Evolutionary conservation across 2,329 filamentous ascomycete species (phyloP).

Genomic region (Triangularia setosa): DNA sequence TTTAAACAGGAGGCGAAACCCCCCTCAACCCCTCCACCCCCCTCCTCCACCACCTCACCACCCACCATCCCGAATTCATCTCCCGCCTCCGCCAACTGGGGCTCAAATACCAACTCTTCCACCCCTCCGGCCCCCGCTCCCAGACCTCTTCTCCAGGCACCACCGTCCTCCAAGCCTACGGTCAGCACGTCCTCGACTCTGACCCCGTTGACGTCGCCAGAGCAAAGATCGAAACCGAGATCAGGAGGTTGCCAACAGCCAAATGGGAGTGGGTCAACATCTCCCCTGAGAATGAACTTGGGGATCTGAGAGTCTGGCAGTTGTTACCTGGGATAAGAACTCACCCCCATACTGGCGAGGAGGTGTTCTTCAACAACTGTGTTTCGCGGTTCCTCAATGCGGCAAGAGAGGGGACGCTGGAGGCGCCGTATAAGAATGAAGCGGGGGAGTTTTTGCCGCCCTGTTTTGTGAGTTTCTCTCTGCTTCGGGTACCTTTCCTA

Average conservation of each 20-base stretch:
- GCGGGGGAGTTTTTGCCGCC: slow-evolving; percentile 22
- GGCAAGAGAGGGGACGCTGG: slow-evolving; percentile 16
- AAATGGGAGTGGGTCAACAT: slow-evolving; percentile 26
- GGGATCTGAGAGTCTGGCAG: slow-evolving; percentile 26
- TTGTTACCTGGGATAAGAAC: slow-evolving; percentile 24
- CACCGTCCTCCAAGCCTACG: slow-evolving; percentile 26
- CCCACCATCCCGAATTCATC: slow-evolving; percentile 25
- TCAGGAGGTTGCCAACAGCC: slow-evolving; percentile 25
- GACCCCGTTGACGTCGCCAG: slow-evolving; percentile 23
- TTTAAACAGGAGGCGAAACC: slow-evolving; percentile 23
- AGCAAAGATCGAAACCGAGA: slow-evolving; percentile 25
- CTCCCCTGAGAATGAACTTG: slow-evolving; percentile 22
- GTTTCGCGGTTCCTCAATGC: slow-evolving; percentile 27
- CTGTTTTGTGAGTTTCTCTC: slow-evolving; percentile 16
- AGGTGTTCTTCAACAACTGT: slow-evolving; percentile 28
- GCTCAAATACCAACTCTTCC: slow-evolving; percentile 26
- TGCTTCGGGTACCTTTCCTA: too few relatives aligned
- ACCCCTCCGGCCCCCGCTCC: slow-evolving; percentile 18
- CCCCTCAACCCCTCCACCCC: slow-evolving; percentile 27
- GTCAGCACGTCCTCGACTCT: slow-evolving; percentile 20
- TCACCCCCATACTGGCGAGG: slow-evolving; percentile 22
- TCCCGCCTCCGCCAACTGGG: slow-evolving; percentile 7
- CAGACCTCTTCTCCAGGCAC: slow-evolving; percentile 25
- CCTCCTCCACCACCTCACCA: slow-evolving; percentile 22
- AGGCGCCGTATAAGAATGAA: slow-evolving; percentile 21